Evolutionary conservation across 1,284 basidiomycete species (phyloP), one percentile per base, ranked within the genome.

Genomic region (Cronartium ribicola): DNA sequence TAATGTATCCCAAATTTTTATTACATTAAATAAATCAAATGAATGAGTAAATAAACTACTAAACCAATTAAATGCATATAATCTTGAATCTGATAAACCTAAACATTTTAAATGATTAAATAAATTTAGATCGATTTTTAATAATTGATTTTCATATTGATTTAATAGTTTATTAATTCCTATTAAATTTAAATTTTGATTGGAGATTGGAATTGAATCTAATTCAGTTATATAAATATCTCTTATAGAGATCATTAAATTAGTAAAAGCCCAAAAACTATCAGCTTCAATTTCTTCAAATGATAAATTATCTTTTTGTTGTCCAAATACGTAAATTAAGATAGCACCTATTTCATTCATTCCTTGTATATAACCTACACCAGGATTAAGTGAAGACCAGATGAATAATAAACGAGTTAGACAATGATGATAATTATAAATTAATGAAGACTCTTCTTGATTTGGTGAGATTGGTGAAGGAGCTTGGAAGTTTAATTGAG

Each of bases 181-280:
- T 29, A 29, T 29, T 29, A 29, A 29, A 29, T 29, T 29, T 29
- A 29, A 29, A 29, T 29, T 29, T 29, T 29, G 29, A 29, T 29
- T 29, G 29, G 29, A 29, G 29, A 29, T 29, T 29, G 29, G 29
- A 29, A 29, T 29, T 29, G 2, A 29, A 2, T 29, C 29, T 29
- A 29, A 29, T 29, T 29, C 29, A 29, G 29, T 29, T 29, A 29
- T 29, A 2, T 29, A 29, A 29, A 29, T 29, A 17, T 62, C 60
- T 5, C 60, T 20, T 17, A 62, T 17, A 17, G 29, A 29, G 8
- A 36, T 29, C 39, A 62, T 11, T 17, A 62, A 36, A 62, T 20
- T 40, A 36, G 60, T 62, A 62, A 62, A 62, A 36, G 60, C 60
- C 60, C 60, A 62, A n/a, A 62, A 62, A 11, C 22, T 36, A 62